phyloP scores from a whole-genome alignment of 306 rosid genomes.

The Begonia masoniana region DNA sequence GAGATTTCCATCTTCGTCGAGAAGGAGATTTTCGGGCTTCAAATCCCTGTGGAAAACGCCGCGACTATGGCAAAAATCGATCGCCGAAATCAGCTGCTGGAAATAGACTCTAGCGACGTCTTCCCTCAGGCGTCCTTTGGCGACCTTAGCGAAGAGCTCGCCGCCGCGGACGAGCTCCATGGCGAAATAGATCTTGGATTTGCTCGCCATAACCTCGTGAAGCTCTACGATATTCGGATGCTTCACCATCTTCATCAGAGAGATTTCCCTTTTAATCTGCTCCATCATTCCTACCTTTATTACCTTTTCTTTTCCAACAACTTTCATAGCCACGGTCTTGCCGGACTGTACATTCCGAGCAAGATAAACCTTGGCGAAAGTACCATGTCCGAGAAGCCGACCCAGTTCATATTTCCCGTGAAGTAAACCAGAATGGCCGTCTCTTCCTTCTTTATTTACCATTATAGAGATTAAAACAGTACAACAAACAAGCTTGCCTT shows the following conservation, averaged over 20 bases:
- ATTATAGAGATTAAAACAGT: constrained; percentile 4
- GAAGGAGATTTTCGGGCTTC: constrained; percentile 52
- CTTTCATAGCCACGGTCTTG: constrained; percentile 72
- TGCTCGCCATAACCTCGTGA: constrained; percentile 87
- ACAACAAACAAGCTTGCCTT: too few species aligned
- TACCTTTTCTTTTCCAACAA: constrained; percentile 85
- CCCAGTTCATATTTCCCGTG: constrained; percentile 92
- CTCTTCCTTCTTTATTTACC: constrained; percentile 20
- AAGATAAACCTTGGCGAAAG: constrained; percentile 86
- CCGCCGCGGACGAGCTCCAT: constrained; percentile 98
- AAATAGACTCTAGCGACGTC: constrained; percentile 67
- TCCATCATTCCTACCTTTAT: constrained; percentile 90
- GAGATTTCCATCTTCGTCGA: constrained; percentile 61
- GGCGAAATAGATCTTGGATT: constrained; percentile 83
- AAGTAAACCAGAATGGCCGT: constrained; percentile 27
- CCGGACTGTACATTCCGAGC: constrained; percentile 47
- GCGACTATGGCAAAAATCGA: constrained; percentile 93
- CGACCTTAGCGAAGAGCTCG: constrained; percentile 73
- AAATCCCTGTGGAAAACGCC: constrained; percentile 92
- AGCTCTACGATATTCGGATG: constrained; percentile 73
- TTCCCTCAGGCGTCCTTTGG: constrained; percentile 55
- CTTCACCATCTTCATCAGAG: constrained; percentile 85
- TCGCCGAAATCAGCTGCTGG: constrained; percentile 83
- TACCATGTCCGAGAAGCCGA: constrained; percentile 81
- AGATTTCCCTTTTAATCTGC: constrained; percentile 81